Percentiles rank a stretch among this genome's conserved stretches.
Conservation (phyloP, 2,329 filamentous ascomycete species). For the Camillea tinctor region DNA sequence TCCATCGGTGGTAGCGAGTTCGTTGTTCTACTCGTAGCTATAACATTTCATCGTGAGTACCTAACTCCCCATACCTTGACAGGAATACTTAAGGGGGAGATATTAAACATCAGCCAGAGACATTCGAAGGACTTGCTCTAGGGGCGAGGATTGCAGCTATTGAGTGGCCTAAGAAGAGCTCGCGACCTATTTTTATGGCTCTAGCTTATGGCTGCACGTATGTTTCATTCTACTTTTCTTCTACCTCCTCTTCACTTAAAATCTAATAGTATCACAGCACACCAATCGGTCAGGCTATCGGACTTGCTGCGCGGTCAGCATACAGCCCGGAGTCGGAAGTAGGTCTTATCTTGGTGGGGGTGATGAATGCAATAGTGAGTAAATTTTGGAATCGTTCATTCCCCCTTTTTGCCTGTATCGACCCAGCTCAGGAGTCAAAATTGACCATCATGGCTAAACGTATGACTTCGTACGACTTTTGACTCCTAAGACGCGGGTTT, state of each 20-base stretch:
- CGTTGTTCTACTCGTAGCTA: slow-evolving; percentile 52
- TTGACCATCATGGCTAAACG: too few relatives aligned
- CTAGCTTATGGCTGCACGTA: slow-evolving; percentile 55
- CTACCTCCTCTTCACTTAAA: background rate
- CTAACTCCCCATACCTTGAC: background rate
- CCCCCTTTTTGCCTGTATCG: too few relatives aligned
- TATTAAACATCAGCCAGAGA: slow-evolving; percentile 31
- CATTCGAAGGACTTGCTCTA: slow-evolving; percentile 58
- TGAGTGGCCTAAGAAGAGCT: slow-evolving; percentile 38
- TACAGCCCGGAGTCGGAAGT: slow-evolving; percentile 67
- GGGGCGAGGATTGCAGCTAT: slow-evolving; percentile 63
- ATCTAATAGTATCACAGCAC: slow-evolving; percentile 45
- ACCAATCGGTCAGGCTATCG: slow-evolving; percentile 71
- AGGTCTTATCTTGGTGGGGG: slow-evolving; percentile 68
- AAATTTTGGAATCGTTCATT: too few relatives aligned
- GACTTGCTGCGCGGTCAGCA: slow-evolving; percentile 65
- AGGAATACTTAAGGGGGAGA: background rate
- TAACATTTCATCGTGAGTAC: slow-evolving; percentile 45
- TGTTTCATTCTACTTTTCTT: slow-evolving; percentile 34
- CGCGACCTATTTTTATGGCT: slow-evolving; percentile 57
- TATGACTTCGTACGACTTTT: too few relatives aligned
- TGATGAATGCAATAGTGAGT: slow-evolving; percentile 75
- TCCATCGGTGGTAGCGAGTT: slow-evolving; percentile 48
- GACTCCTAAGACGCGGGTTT: too few relatives aligned
- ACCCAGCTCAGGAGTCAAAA: too few relatives aligned